Conservation (phyloP, 441 rosid species). For the Sinapis alba region DNA sequence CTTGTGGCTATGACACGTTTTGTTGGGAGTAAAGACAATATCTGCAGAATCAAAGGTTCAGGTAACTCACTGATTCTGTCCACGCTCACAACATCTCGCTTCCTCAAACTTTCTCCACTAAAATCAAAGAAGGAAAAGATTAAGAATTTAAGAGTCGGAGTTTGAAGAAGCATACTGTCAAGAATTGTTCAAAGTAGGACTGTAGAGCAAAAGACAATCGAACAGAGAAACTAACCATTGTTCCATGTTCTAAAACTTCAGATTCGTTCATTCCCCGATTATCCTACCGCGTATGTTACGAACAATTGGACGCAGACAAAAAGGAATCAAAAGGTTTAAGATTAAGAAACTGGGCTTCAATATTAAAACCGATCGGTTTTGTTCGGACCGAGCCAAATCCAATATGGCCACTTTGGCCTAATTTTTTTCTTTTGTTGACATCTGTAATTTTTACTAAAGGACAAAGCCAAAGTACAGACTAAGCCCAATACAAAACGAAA, state of each 20-base stretch:
- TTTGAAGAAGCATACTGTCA: not conserved
- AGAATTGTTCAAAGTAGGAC: not conserved
- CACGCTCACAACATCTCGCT: not conserved
- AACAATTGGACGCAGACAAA: not conserved
- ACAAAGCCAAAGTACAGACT: too few relatives aligned
- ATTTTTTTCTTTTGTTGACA: too few relatives aligned
- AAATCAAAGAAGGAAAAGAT: not conserved
- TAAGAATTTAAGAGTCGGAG: not conserved
- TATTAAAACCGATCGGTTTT: not conserved
- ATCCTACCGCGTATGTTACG: too few relatives aligned
- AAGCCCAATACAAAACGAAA: too few relatives aligned
- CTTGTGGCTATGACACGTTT: not conserved
- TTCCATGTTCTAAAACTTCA: not conserved
- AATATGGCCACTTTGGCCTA: not conserved
- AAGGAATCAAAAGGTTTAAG: not conserved
- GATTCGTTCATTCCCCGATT: not conserved
- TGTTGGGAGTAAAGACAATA: conserved; percentile 1
- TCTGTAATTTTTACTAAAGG: too few relatives aligned
- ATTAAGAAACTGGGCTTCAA: not conserved
- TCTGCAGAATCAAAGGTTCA: not conserved
- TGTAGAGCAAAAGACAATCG: not conserved
- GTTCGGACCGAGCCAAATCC: not conserved
- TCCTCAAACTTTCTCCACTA: not conserved
- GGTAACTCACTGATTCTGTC: conserved; percentile 13
- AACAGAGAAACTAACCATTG: not conserved